phyloP scores from a whole-genome alignment of 1,139 yeast species.

The Saccharomyces hybrid region DNA sequence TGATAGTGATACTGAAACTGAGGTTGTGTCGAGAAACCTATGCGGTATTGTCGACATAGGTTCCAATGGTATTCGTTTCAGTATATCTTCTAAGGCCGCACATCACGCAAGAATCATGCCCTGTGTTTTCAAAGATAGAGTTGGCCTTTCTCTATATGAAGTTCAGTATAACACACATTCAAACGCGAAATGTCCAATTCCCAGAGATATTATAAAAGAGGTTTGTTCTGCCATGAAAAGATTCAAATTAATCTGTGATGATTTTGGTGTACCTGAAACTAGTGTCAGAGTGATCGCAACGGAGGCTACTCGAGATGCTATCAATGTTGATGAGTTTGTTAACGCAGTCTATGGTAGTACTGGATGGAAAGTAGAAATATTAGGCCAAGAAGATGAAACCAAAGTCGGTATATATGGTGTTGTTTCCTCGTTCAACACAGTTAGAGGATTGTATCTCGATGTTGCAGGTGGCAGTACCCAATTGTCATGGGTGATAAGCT shows the following conservation, averaged over 20 bases:
- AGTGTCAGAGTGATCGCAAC: constrained; percentile 62
- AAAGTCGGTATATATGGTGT: constrained; percentile 60
- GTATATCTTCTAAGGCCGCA: constrained; percentile 56
- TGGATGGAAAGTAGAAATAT: constrained; percentile 52
- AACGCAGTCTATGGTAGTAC: constrained; percentile 46
- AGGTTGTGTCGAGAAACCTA: constrained; percentile 45
- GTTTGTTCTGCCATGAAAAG: constrained; percentile 53
- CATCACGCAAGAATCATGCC: constrained; percentile 66
- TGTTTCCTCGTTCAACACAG: constrained; percentile 55
- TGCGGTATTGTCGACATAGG: constrained; percentile 64
- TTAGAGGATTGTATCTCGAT: constrained; percentile 58
- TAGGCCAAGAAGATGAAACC: constrained; percentile 55
- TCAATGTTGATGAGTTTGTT: constrained; percentile 49
- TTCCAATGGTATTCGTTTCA: constrained; percentile 59
- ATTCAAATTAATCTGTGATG: constrained; percentile 56
- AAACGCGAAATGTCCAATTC: constrained; percentile 43
- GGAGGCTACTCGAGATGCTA: constrained; percentile 58
- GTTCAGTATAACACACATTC: constrained; percentile 41
- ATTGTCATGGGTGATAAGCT: constrained; percentile 54
- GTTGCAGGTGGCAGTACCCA: constrained; percentile 62
- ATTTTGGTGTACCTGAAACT: constrained; percentile 53
- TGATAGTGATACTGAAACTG: constrained; percentile 39
- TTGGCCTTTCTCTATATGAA: constrained; percentile 58
- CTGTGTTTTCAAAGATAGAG: constrained; percentile 59
- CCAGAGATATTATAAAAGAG: constrained; percentile 46